Evolutionary conservation across 225 moss, liverwort and hornwort species (phyloP), one percentile per base, ranked within the genome.

Genomic region (Marchantia paleacea): DNA sequence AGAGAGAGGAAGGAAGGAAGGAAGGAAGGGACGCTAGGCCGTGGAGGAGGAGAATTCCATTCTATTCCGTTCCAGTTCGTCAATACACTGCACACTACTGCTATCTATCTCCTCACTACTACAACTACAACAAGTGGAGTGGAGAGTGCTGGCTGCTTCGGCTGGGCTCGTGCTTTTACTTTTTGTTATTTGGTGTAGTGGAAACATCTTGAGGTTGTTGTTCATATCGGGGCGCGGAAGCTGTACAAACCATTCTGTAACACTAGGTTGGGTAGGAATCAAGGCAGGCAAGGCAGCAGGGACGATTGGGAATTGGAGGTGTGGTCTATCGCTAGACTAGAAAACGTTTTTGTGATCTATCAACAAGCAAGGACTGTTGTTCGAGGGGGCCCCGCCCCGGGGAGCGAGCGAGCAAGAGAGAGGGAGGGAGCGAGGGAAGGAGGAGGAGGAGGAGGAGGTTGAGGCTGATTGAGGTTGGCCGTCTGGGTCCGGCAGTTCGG

Each of bases 401-500:
- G 58, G 14, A 55, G 51, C 63, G 65, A 64, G 31, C 12, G 69
- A 50, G 18, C 55, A 65, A 75, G 69, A 20, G 75, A 81, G 81
- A 50, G 76, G 65, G 60, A 69, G 77, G 78, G 39, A 39, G 39
- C 3, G 39, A 63, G 22, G 67, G 20, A 65, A 50, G 67, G 76
- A 76, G 47, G 19, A 53, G 28, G 79, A 65, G 18, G 78, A 83
- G 80, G 58, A 77, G 75, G 67, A 78, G 75, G 74, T 55, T 73
- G 68, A 68, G 62, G 64, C 31, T 14, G 25, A 52, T 50, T 53
- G 79, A 82, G 79, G 81, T 84, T 84, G 81, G 76, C 79, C 51
- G 81, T 52, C 75, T 62, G n/a, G 52, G 64, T 81, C 73, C 70
- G 84, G 76, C 63, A 68, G 84, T 81, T 84, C 81, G 87, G 84